Base-by-base conservation (phyloP, 164 flowering plant species). In the Vitis cinerea region DNA sequence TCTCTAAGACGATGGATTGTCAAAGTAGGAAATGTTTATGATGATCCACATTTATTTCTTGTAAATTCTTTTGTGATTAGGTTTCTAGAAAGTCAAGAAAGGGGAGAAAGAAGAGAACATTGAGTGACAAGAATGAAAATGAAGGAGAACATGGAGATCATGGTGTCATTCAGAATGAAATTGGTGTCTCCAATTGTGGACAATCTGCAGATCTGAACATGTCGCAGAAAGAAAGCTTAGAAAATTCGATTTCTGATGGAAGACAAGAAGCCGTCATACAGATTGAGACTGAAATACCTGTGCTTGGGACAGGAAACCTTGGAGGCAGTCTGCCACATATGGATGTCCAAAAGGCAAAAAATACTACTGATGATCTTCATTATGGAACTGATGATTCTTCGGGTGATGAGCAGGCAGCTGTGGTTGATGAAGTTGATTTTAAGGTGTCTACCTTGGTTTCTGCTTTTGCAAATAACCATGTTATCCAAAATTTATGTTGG, bases 401-500 rank as follows among this genome's bases (percentile, higher is more conserved):
- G 73, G 82, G 77, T 61, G 94, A 90, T 75, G 92, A 92, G 72
- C 83, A 83, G 67, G 71, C 52, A 51, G 51, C 65, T 66, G 75
- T 58, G 54, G 78, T 73, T 51, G 59, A 78, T 75, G 99, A 96
- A 86, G 93, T 92, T 81, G 97, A 96, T 75, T 86, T 91, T 72
- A 87, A 84, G 55, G 83, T 87, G 64, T 82, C 94, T 70, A 78
- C 86, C 51, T 75, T 91, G 69, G 81, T 93, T 31, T 80, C 90
- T 59, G 75, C 87, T 68, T 83, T 96, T 72, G 93, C 89, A 76
- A 88, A 80, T 83, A 77, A 84, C 80, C 72, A 72, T 62, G 75
- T 89, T 16, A 84, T 93, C 66, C 90, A 85, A 57, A 91, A 87
- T 58, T 59, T 90, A 68, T 96, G 99, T 78, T 96, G 99, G 98